Base-by-base conservation (phyloP, 495 filamentous ascomycete genomes). In the Diplogelasinospora grovesii region DNA sequence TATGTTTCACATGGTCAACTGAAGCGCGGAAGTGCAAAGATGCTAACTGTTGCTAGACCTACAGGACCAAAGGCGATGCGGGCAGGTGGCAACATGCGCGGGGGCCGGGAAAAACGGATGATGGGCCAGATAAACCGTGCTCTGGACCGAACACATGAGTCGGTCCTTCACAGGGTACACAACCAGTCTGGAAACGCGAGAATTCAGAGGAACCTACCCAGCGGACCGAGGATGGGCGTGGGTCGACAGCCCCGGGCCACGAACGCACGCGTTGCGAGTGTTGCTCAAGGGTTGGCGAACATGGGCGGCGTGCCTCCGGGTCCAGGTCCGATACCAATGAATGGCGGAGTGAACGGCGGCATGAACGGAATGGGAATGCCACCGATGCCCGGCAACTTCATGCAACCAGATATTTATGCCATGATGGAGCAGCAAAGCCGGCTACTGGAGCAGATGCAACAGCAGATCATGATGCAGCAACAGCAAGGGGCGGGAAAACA, bases 21-120 rank as follows among this genome's bases (percentile, higher is more conserved):
- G n/a, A n/a, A n/a, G n/a, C n/a, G n/a, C n/a, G n/a, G n/a, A n/a
- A n/a, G n/a, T n/a, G n/a, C n/a, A n/a, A n/a, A 5, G 16, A 14
- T 48, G 24, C 64, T 68, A 50, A 68, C 57, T 35, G 10, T 21
- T 14, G 22, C 33, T 50, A 96, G 89, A 55, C 92, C 92, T 13
- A 97, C 90, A 7, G 92, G 89, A 28, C 92, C 92, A 16, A 92
- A 88, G 61, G 86, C 89, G 4, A 97, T 98, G 93, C 82, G 92
- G n/a, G n/a, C n/a, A 44, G 85, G 84, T 57, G 74, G 73, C 21
- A 68, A 63, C 43, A 57, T 57, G 35, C 60, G 50, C 13, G 68
- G 65, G 19, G 69, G 69, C 20, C 74, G 79, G 27, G 78, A 83
- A 38, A 85, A 83, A 51, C 78, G 88, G 25, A 79, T 97, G 66